Evolutionary conservation across 371 early-diverging fungal species (phyloP), one percentile per base, ranked within the genome.

Genomic region (Entomophthora muscae): DNA sequence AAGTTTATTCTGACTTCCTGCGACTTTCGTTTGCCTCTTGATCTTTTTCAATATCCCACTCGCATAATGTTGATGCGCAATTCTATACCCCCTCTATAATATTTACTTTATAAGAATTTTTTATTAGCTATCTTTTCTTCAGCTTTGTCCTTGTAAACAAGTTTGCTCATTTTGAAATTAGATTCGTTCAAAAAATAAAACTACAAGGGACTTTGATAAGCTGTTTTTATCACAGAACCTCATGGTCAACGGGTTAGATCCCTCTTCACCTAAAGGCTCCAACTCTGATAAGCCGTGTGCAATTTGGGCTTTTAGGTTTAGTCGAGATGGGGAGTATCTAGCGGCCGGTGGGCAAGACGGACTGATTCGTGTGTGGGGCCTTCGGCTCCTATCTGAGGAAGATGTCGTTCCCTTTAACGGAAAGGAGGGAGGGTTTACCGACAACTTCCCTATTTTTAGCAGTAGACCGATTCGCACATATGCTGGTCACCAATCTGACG

Each of bases 271-370:
- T 51, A 51, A n/a, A 51, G n/a, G 10, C 57, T 26, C 3, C 21
- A 12, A 26, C 17, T 52, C n/a, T 32, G 3, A 61, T 26, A 61
- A 61, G 21, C 23, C 61, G 21, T 42, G 64, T 13, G 78, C 77
- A 1, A 64, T 76, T 5, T 80, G 80, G 80, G 67, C 70, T 5
- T 65, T 86, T 72, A 73, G 81, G 58, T 89, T 91, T 63, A 87
- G 85, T 66, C 71, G 76, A n/a, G 81, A 83, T 71, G 93, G 93
- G 12, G 70, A 73, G 66, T 90, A 82, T 67, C 68, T 93, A 69
- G 93, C 91, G 2, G 75, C 79, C 5, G 88, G 83, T 53, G 86
- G 89, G 12, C 85, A 87, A 64, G 85, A 84, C 69, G 78, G 78
- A 60, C 66, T 81, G 17, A 68, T 93, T n/a, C 70, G 81, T 21